These are phyloP conservation scores for Entomortierella beljakovae DNA, from an alignment of 192 early-diverging fungal species.

Conservation along the genomic window DNA sequence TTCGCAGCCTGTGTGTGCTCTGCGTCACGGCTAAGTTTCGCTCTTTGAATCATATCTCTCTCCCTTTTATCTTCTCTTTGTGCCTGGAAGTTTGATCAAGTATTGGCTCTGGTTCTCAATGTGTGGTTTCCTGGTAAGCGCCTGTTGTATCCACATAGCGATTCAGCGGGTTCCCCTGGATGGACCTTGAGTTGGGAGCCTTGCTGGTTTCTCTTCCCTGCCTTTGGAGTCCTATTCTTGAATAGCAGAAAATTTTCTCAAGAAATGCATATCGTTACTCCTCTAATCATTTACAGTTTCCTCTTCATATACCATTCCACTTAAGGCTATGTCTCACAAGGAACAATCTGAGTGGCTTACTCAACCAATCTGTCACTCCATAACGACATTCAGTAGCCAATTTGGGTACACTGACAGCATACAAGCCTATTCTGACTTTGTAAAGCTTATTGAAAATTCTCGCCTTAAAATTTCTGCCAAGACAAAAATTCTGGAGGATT, in stretches of 20 bases:
- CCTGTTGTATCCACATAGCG: background rate
- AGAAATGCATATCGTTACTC: background rate
- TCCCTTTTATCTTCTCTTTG: too few species aligned
- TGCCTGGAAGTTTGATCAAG: too few species aligned
- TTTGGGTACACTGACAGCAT: constrained; percentile 2
- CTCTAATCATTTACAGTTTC: background rate
- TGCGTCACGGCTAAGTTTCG: too few species aligned
- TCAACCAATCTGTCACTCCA: background rate
- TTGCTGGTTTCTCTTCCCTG: background rate
- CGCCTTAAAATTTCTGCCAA: background rate
- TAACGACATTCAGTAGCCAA: background rate
- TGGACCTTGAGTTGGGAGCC: constrained; percentile 18
- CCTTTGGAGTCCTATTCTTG: background rate
- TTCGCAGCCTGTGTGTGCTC: constrained; percentile 6
- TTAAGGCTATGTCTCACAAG: background rate
- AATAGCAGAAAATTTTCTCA: background rate
- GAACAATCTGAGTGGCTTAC: constrained; percentile 1
- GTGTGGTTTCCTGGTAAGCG: constrained; percentile 19
- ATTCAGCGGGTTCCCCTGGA: constrained; percentile 13
- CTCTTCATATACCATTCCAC: background rate
- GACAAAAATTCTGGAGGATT: constrained; percentile 2
- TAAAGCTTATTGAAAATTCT: background rate
- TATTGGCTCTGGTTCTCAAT: constrained; percentile 3
- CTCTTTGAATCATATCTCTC: too few species aligned
- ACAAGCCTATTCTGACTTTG: constrained; percentile 9